Evolutionary conservation across 176 grass and related monocot species (phyloP), one percentile per base, ranked within the genome.

Genomic region (Juncus inflexus): DNA sequence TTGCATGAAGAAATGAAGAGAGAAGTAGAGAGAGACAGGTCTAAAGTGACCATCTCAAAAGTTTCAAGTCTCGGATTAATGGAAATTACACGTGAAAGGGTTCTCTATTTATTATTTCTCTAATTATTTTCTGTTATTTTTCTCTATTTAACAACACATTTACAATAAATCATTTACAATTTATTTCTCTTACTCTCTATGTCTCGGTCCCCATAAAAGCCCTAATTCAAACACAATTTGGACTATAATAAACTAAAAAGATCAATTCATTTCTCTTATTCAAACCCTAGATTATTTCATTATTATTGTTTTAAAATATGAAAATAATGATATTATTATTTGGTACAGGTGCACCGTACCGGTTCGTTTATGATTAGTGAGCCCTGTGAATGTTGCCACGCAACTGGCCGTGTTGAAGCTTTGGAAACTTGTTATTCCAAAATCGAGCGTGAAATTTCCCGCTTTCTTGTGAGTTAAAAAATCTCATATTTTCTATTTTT

Each of bases 1-100:
- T 77, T 96, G 12, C 91, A 88, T 81, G 92, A 91, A 83, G 87
- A 91, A 91, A 91, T 96, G 87, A 91, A 91, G 79, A 96, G 85
- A 70, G 79, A 82, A 86, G 87, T 90, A 55, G 82, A 96, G 70
- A 96, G 81, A 63, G 92, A 96, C 63, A 72, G 92, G 12, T 96
- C 92, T 52, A 86, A 80, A 12, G 92, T 96, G 37, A 72, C 82
- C 78, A 83, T 96, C 76, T 88, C 84, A 63, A 84, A 96, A 79
- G 64, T 96, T 40, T 96, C 92, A 53, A 88, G 80, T 83, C 82
- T 91, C 58, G 92, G 92, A 61, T 83, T 96, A 71, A 96, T 96
- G 87, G 87, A 96, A 78, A 88, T 96, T 78, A 96, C 92, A 16
- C 90, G 92, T 78, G 90, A 96, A 90, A 88, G 74, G 87, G 84